These are phyloP conservation scores for Phytophthora cajani DNA, from an alignment of 352 stramenopile species.

Conservation along the genomic window DNA sequence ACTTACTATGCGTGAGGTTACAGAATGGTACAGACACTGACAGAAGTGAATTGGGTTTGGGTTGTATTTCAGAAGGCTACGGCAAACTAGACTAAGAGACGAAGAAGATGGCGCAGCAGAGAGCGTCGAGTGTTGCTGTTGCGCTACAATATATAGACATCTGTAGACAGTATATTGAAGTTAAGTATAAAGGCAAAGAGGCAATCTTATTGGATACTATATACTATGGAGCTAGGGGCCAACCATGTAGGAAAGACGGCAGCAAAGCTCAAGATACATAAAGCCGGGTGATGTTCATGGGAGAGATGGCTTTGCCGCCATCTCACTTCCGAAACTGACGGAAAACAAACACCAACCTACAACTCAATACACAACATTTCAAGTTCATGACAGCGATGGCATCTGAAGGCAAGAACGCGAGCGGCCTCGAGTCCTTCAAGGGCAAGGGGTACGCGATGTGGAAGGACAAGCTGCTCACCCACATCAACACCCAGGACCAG, in stretches of 20 bases:
- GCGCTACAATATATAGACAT: background rate
- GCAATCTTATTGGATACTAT: too few relatives aligned
- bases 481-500: background rate
- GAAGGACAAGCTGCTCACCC: background rate
- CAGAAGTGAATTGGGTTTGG: too few relatives aligned
- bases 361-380: background rate
- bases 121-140: constrained; percentile 3
- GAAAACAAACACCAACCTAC: background rate
- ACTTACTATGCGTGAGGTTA: too few relatives aligned
- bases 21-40: background rate
- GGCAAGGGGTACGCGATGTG: background rate
- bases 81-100: background rate
- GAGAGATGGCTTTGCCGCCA: background rate
- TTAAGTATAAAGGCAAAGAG: too few relatives aligned
- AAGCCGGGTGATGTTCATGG: background rate
- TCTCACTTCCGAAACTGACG: background rate
- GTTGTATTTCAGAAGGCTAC: too few relatives aligned
- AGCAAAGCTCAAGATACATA: background rate
- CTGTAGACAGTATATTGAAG: background rate
- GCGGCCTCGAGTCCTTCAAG: background rate
- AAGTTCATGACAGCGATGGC: background rate
- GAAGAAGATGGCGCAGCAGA: background rate
- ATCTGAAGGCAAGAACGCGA: background rate
- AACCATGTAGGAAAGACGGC: background rate
- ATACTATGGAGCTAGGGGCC: too few relatives aligned